These are phyloP conservation scores for Waltiozyma sp. DNA, from an alignment of 1,139 yeast species.

Conservation along the genomic window DNA sequence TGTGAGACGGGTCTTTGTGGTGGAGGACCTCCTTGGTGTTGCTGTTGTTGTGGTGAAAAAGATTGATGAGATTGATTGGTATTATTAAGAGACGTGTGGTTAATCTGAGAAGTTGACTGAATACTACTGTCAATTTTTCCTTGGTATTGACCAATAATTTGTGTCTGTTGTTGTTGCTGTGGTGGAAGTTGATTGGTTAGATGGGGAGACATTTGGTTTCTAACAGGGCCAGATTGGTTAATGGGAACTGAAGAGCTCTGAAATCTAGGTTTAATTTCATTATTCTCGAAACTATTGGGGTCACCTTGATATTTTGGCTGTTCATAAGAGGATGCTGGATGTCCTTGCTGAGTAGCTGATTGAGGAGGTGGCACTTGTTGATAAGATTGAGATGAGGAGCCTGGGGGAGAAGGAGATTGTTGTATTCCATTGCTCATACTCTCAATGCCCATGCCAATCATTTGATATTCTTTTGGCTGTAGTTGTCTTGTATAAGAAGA, in stretches of 20 bases:
- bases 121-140: not conserved
- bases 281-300: no score
- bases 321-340: no score
- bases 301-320: not conserved
- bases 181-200: not conserved
- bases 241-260: no score
- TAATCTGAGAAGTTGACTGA: no score
- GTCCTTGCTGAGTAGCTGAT: not conserved
- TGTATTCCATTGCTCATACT: not conserved
- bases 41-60: no score
- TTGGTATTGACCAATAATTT: not conserved
- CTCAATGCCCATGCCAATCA: not conserved
- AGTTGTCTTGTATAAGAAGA: not conserved
- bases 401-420: not conserved
- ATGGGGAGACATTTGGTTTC: no score
- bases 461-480: not conserved
- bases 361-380: not conserved
- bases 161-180: not conserved
- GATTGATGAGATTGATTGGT: no score
- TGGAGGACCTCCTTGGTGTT: not conserved
- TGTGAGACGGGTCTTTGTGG: not conserved
- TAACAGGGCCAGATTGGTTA: no score
- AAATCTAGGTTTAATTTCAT: no score
- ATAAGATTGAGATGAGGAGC: not conserved
- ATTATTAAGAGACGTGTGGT: no score